Evolutionary conservation across 805 yeast genomes (phyloP).

Genomic region (Kuraishia ogatae): DNA sequence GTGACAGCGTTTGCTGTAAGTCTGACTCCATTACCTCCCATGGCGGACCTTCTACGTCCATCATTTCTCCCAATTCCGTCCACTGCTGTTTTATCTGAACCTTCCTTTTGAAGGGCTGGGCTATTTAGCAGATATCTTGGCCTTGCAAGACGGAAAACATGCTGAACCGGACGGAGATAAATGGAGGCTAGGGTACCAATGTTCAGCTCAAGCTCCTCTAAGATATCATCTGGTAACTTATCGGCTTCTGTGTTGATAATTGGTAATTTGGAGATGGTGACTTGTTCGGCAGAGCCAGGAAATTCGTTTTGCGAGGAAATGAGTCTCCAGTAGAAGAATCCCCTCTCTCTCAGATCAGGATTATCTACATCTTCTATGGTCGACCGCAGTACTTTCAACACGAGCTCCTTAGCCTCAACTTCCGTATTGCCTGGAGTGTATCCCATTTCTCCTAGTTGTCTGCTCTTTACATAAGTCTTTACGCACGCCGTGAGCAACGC

Average conservation of each 20-base stretch:
- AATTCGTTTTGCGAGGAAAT: conserved; percentile 40
- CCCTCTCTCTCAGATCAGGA: conserved; percentile 84
- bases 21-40: not conserved
- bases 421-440: not conserved
- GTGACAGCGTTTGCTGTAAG: not conserved
- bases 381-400: conserved; percentile 49
- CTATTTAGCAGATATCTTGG: conserved; percentile 40
- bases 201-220: conserved; percentile 77
- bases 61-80: not conserved
- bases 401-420: conserved; percentile 21
- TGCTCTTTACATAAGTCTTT: conserved; percentile 43
- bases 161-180: conserved; percentile 76
- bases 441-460: conserved; percentile 10
- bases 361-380: conserved; percentile 71
- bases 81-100: not conserved
- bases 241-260: conserved; percentile 59
- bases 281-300: conserved; percentile 32
- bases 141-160: conserved; percentile 63
- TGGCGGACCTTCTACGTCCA: not conserved
- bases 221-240: conserved; percentile 53
- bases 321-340: conserved; percentile 78
- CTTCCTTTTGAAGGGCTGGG: conserved; percentile 27
- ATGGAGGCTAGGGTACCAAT: conserved; percentile 80
- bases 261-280: conserved; percentile 59
- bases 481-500: conserved; percentile 67